Conservation (phyloP, 139 green algal genomes). For the Micractinium sp. region DNA sequence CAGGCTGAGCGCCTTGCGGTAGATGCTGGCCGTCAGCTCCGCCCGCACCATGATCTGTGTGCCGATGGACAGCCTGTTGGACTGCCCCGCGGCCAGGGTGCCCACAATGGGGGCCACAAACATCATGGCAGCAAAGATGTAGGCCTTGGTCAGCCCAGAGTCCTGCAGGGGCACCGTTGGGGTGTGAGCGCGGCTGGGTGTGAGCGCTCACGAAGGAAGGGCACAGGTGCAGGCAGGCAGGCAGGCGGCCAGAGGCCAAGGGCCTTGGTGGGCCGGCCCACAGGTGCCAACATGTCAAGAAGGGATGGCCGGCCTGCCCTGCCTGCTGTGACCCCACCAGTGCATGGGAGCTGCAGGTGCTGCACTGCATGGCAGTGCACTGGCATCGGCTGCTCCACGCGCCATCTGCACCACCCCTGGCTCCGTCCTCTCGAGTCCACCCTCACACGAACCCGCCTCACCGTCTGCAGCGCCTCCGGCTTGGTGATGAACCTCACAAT, state of each 20-base stretch:
- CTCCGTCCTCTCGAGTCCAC: too few species aligned
- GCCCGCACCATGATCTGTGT: slow-evolving; percentile 58
- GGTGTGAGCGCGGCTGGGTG: background rate
- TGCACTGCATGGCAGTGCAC: background rate
- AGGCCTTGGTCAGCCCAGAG: slow-evolving; percentile 34
- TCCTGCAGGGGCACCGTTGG: background rate
- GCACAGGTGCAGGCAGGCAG: background rate
- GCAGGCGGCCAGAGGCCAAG: too few species aligned
- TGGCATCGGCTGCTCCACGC: background rate
- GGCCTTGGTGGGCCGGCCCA: too few species aligned
- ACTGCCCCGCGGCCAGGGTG: slow-evolving; percentile 39
- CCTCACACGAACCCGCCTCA: background rate
- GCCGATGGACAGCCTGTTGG: slow-evolving; percentile 50
- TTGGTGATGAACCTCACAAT: slow-evolving; percentile 51
- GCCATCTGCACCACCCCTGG: too few species aligned
- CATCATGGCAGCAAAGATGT: slow-evolving; percentile 53
- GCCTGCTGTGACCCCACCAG: too few species aligned
- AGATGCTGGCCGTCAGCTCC: slow-evolving; percentile 87
- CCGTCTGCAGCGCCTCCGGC: slow-evolving; percentile 5
- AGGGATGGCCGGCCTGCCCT: too few species aligned
- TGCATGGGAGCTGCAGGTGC: background rate
- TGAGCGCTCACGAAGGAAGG: background rate
- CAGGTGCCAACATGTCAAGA: too few species aligned
- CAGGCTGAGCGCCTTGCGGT: slow-evolving; percentile 84
- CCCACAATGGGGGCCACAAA: slow-evolving; percentile 60